These are phyloP conservation scores for Sporothrix euskadiensis DNA, from an alignment of 2,329 filamentous ascomycete genomes.

Conservation along the genomic window DNA sequence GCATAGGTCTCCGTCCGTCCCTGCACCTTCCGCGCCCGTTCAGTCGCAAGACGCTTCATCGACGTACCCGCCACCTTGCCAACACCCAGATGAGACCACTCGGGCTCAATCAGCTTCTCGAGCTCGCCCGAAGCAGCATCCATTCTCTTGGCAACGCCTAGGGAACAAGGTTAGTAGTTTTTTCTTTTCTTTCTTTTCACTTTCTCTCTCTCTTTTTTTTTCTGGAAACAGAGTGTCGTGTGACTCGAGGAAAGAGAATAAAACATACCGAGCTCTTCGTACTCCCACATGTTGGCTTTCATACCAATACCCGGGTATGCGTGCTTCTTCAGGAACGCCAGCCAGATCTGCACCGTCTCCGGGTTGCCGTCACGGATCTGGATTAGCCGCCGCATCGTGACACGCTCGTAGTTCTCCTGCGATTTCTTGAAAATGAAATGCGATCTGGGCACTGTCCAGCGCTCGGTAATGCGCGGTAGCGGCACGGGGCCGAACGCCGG, in stretches of 20 bases:
- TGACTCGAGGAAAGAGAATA: not conserved
- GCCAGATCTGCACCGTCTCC: constrained; percentile 85
- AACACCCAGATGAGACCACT: constrained; percentile 59
- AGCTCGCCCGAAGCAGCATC: constrained; percentile 50
- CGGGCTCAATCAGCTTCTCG: constrained; percentile 47
- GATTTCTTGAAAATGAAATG: constrained; percentile 97
- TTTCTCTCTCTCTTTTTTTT: no score
- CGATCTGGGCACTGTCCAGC: constrained; percentile 88
- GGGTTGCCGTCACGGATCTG: constrained; percentile 91
- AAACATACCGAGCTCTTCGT: constrained; percentile 66
- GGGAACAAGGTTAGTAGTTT: not conserved
- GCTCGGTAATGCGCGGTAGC: constrained; percentile 80
- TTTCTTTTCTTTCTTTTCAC: not conserved
- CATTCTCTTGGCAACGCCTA: constrained; percentile 56
- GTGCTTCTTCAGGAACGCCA: constrained; percentile 88
- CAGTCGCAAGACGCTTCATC: not conserved
- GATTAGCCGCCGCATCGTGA: constrained; percentile 81
- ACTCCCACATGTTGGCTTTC: constrained; percentile 98
- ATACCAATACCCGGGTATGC: constrained; percentile 96
- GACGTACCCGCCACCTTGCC: constrained; percentile 52
- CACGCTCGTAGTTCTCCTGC: constrained; percentile 95
- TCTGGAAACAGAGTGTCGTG: not conserved
- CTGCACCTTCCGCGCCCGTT: not conserved
- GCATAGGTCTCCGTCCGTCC: not conserved
- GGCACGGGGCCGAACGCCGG: constrained; percentile 84